Base-by-base conservation (phyloP, 768 basidiomycete species). In the Lactarius tabidus region DNA sequence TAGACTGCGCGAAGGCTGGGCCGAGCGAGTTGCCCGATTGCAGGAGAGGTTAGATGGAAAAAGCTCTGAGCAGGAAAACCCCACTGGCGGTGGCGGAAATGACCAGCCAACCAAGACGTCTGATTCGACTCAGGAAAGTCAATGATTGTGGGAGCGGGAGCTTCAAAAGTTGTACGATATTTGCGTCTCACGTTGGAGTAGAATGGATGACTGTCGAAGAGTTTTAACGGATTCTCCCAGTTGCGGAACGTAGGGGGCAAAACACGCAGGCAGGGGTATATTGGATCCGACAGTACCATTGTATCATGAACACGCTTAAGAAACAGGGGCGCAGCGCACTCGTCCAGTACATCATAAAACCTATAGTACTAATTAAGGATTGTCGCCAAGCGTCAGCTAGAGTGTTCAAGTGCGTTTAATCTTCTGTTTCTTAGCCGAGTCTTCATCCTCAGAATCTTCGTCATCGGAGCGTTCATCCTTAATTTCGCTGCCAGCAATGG, bases 381-480 rank as follows among this genome's bases (percentile, higher is more conserved):
- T 72, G 12, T 73, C 68, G 10, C 77, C 74, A n/a, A 71, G 17
- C 77, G 78, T 29, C 72, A 82, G 41, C 87, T 79, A 1, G n/a
- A 23, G 20, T 9, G 20, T n/a, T 57, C 17, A 68, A 28, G 55
- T 53, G 17, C 56, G 59, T 43, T 65, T 66, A 15, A 51, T 26
- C 38, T 66, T 60, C 20, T 51, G 41, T 56, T 43, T 55, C 41
- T 17, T n/a, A 10, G 5, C 57, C 3, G 41, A 23, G 12, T 39
- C 8, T 20, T 67, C 67, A 6, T 62, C 51, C 20, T 66, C 65
- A 5, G 56, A 55, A 56, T 79, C 86, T 67, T 90, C 89, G 68
- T 89, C 89, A 61, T 93, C 94, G 1, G 93, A 95, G 54, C 95
- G 81, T 3, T 85, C 88, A 71, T 97, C 95, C 20, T 81, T 81